A percentile compares a stretch with the other conserved stretches of the same genome.
Evolutionary conservation across 139 green algal species (phyloP).

Genomic region (Asterochloris erici): DNA sequence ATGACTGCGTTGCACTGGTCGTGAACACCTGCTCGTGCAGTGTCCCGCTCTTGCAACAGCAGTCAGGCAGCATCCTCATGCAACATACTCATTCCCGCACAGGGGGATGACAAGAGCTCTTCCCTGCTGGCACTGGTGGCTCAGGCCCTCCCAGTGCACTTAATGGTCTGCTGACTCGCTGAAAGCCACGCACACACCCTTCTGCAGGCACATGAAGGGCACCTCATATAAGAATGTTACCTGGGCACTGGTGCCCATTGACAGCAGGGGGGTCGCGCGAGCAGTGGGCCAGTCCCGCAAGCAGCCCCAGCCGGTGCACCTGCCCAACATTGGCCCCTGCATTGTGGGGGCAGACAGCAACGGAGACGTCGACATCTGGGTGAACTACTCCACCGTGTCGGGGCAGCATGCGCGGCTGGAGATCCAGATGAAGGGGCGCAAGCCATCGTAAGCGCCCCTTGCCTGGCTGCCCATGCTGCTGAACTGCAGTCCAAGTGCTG

Average conservation of each 20-base stretch:
- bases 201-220: constrained; percentile 1
- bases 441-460: not conserved
- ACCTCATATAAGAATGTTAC: constrained; percentile 6
- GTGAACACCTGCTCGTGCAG: no score
- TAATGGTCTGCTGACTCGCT: not conserved
- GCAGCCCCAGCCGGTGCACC: constrained; percentile 16
- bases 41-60: no score
- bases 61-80: not conserved
- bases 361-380: constrained; percentile 25
- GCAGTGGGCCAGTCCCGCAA: not conserved
- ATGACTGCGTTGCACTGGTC: no score
- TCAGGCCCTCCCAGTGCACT: not conserved
- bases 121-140: not conserved
- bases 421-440: constrained; percentile 2
- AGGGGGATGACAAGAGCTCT: not conserved
- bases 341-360: constrained; percentile 4
- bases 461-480: not conserved
- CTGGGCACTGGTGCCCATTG: not conserved
- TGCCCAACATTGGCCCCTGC: constrained; percentile 11
- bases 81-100: not conserved
- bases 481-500: not conserved
- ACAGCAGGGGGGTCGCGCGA: not conserved
- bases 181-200: not conserved
- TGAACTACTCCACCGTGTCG: constrained; percentile 36
- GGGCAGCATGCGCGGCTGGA: constrained; percentile 36